phyloP scores from a whole-genome alignment of 2,329 filamentous ascomycete genomes.

The Zymoseptoria tritici region DNA sequence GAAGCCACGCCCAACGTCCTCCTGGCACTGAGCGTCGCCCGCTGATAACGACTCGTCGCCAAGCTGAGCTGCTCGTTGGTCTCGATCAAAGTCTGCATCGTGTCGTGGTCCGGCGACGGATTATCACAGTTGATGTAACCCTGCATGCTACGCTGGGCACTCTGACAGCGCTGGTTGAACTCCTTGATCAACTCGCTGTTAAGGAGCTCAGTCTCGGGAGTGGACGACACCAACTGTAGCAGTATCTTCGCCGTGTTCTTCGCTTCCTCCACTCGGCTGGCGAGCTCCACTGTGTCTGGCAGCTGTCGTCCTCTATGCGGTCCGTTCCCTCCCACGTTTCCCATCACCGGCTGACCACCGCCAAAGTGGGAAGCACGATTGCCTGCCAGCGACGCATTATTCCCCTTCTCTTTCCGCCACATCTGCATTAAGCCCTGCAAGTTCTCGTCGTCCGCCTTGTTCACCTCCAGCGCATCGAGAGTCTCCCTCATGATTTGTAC shows the following conservation, averaged over 20 bases:
- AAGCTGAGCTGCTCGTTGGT: slow-evolving; percentile 86
- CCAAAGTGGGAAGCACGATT: background rate
- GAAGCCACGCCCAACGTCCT: slow-evolving; percentile 32
- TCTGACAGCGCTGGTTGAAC: slow-evolving; percentile 78
- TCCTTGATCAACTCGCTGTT: slow-evolving; percentile 85
- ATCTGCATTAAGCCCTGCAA: slow-evolving; percentile 65
- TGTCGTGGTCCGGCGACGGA: slow-evolving; percentile 82
- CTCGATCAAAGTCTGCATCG: slow-evolving; percentile 86
- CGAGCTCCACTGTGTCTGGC: slow-evolving; percentile 69
- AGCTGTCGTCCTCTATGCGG: slow-evolving; percentile 19
- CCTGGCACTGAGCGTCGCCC: slow-evolving; percentile 59
- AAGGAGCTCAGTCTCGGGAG: slow-evolving; percentile 66
- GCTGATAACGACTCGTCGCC: slow-evolving; percentile 75
- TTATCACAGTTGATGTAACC: slow-evolving; percentile 73
- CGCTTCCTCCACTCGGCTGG: slow-evolving; percentile 79
- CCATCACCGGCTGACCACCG: background rate
- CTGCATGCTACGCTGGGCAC: slow-evolving; percentile 74
- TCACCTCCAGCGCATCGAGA: slow-evolving; percentile 66
- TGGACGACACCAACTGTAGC: slow-evolving; percentile 84
- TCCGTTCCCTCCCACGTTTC: slow-evolving; percentile 1
- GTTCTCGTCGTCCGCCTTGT: slow-evolving; percentile 67
- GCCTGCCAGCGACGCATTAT: slow-evolving; percentile 15
- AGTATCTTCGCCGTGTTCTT: slow-evolving; percentile 84
- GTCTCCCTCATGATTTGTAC: slow-evolving; percentile 84
- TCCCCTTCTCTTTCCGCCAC: slow-evolving; percentile 80